phyloP scores from a whole-genome alignment of 2,329 filamentous ascomycete genomes.

The Neofusicoccum cordaticola region DNA sequence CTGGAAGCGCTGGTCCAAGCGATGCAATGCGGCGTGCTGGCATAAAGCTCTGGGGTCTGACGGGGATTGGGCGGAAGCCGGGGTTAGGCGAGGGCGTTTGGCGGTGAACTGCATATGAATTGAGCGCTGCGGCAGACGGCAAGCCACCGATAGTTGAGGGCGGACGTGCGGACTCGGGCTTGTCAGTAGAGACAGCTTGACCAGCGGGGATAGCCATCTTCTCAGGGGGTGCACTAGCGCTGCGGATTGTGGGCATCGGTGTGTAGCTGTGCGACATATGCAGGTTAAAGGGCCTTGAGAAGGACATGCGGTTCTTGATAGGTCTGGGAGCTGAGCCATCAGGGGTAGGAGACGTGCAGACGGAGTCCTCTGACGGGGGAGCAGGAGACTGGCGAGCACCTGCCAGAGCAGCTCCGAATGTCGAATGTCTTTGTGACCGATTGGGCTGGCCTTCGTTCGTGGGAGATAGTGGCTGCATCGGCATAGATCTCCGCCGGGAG shows the following conservation, averaged over 20 bases:
- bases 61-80: constrained; percentile 35
- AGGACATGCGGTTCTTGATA: constrained; percentile 15
- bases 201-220: neutral
- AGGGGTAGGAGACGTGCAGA: neutral
- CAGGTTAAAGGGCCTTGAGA: constrained; percentile 11
- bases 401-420: neutral
- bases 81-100: constrained; percentile 34
- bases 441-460: neutral
- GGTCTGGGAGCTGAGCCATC: neutral
- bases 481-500: constrained; percentile 36
- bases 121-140: neutral
- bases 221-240: constrained; percentile 4
- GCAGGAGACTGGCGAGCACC: neutral
- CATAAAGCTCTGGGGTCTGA: constrained; percentile 30
- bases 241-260: constrained; percentile 10
- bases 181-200: constrained; percentile 6
- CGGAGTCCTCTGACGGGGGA: neutral
- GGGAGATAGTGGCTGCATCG: constrained; percentile 29
- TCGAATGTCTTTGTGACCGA: neutral
- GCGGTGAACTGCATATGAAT: constrained; percentile 21
- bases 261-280: neutral
- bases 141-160: neutral
- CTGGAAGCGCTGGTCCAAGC: constrained; percentile 21
- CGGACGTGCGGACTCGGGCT: neutral
- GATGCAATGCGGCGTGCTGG: constrained; percentile 33